Evolutionary conservation across 495 filamentous ascomycete genomes (phyloP), one percentile per base, ranked within the genome.

Genomic region (Hypoxylon lienhwacheense): DNA sequence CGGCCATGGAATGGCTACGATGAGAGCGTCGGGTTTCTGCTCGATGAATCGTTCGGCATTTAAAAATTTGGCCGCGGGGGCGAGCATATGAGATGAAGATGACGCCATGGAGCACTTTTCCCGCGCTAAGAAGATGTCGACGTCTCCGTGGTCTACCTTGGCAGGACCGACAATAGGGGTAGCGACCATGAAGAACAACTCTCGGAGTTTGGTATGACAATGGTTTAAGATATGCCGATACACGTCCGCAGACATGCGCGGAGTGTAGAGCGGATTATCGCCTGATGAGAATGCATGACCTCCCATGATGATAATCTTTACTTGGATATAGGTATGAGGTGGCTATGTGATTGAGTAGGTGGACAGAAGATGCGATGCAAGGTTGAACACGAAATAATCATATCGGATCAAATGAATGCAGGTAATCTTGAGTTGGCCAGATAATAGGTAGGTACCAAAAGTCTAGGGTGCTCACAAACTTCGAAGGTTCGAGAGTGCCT

Each of bases 91-190:
- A 11, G 11, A 11, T 10, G 31, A 10, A 25, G 29, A 12, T 2
- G 69, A 64, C 36, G 72, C 62, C 39, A 53, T 17, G 11, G 55
- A 6, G 3, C 50, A 47, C 36, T 41, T 63, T 16, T 77, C 75
- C 12, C 58, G 53, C 0, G 74, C 68, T 2, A 85, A 73, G 22
- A 85, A 68, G 1, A 86, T 69, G 57, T 87, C 84, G 26, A 87
- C 67, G 39, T 87, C 84, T 4, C 84, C 84, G 47, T 79, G 72
- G 42, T 73, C 73, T 1, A 44, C 31, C 49, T 86, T 87, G 1
- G 54, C 78, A 0, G 83, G 83, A 1, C 73, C 78, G 52, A 80
- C 79, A 29, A 82, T 73, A 2, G 82, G 77, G 0, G 70, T 70
- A 1, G 68, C 75, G 4, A 77, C 79, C 16, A 64, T 66, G 0